Conservation (phyloP, 1,139 yeast genomes). For the Suhomyces ambrosiae region DNA sequence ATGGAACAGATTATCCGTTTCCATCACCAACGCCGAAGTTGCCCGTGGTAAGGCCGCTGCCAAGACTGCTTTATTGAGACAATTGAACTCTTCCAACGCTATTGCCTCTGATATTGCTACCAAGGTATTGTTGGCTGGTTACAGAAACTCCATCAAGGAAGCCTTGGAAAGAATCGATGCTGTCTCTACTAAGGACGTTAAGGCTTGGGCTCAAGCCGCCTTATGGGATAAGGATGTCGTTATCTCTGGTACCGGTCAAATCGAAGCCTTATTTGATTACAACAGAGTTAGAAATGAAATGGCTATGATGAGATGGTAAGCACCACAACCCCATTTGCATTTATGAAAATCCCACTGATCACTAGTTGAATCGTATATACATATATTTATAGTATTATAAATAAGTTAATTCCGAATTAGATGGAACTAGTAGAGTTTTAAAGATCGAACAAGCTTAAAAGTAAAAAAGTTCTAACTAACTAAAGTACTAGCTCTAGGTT, state of each 20-base stretch:
- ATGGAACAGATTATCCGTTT: slow-evolving; percentile 81
- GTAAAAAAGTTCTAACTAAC: too few species aligned
- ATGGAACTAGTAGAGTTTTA: too few species aligned
- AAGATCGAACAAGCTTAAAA: too few species aligned
- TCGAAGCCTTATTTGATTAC: slow-evolving; percentile 81
- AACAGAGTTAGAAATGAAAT: slow-evolving; percentile 83
- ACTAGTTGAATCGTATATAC: slow-evolving; percentile 12
- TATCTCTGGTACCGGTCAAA: slow-evolving; percentile 80
- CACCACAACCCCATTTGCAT: slow-evolving; percentile 10
- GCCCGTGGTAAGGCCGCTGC: slow-evolving; percentile 73
- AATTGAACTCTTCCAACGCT: slow-evolving; percentile 49
- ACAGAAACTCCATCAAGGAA: slow-evolving; percentile 61
- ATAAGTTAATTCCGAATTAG: slow-evolving; percentile 4
- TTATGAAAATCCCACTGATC: slow-evolving; percentile 9
- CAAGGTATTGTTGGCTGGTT: slow-evolving; percentile 61
- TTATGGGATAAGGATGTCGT: slow-evolving; percentile 87
- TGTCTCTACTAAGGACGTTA: slow-evolving; percentile 59
- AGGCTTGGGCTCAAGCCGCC: slow-evolving; percentile 71
- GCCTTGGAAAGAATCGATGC: slow-evolving; percentile 64
- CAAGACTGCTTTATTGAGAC: slow-evolving; percentile 59
- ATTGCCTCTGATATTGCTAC: slow-evolving; percentile 61
- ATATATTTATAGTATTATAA: slow-evolving; percentile 12
- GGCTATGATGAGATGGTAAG: slow-evolving; percentile 78
- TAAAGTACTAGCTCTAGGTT: too few species aligned
- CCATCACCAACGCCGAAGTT: slow-evolving; percentile 75